Evolutionary conservation across 2,329 filamentous ascomycete genomes (phyloP), one percentile per base, ranked within the genome.

Genomic region (Aplosporella prunicola): DNA sequence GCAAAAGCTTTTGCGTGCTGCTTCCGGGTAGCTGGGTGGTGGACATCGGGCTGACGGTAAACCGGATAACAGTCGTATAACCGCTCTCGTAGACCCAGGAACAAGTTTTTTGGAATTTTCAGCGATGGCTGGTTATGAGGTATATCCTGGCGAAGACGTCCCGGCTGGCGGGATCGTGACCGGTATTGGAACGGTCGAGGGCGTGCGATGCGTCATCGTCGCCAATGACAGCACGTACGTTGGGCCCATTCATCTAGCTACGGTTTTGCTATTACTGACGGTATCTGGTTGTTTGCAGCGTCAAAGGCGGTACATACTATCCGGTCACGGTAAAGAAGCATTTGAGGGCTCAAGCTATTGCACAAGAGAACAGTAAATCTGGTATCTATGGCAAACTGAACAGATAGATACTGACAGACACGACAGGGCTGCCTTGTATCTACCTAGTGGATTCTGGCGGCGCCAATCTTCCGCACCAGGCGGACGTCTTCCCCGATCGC

Each of bases 271-370:
- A 29, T 14, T 16, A 29, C 9, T 10, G 3, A 16, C 10, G 22
- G 9, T 16, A 28, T 17, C 5, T 14, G 11, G 2, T 9, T 25
- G 9, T 24, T n/a, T 29, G 36, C 34, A 56, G 51, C 13, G 89
- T 96, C 53, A 98, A 96, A 65, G 89, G 89, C 35, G 89, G 89
- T 16, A 93, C 89, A 2, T 98, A 98, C 64, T 96, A 89, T 56
- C 89, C 89, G 2, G 86, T 96, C 50, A 98, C 89, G 0, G 85
- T 96, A 42, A 95, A 95, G 68, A 98, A 98, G 69, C 91, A 96
- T 60, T 69, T 96, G 11, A 77, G 89, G 44, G 89, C 89, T 4
- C 91, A 98, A 61, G 79, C 82, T 18, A 82, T 96, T 45, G 89
- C 89, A 0, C 76, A 84, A 47, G 85, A 96, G 58, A 96, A 96